Base-by-base conservation (phyloP, 1,284 basidiomycete genomes). In the Peniophora sp. region DNA sequence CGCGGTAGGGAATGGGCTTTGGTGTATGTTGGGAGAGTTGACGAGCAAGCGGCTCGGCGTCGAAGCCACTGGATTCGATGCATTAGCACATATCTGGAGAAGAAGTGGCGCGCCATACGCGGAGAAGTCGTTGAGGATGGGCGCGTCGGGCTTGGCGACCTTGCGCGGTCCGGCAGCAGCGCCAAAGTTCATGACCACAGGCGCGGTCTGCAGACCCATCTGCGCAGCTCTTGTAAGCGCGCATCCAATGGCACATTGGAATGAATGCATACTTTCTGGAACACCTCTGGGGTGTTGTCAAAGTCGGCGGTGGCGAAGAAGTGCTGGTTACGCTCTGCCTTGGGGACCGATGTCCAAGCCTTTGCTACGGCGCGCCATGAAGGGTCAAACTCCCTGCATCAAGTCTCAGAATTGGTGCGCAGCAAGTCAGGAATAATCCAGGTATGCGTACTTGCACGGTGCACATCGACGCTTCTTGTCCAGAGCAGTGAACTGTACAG, bases 301-400 rank as follows among this genome's bases (percentile, higher is more conserved):
- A 96, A 97, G 67, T 97, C 94, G 35, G 92, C 69, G n/a, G 83
- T 85, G 12, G 83, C 94, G 62, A 97, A 97, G 77, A 97, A 93
- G 66, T 96, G 92, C 52, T 75, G 70, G 64, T 92, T 75, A 42
- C 86, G 78, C 34, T 85, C 68, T n/a, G 71, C 71, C 50, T 73
- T 63, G 12, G 86, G 68, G 17, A 76, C 75, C 24, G 72, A 74
- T 3, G 75, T 64, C 94, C 93, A 97, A 36, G 88, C 81, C 58
- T 83, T 83, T 20, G 91, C 88, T 8, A 97, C 83, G 3, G 81
- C 68, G 18, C 76, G 76, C 76, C 84, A 96, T 15, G 85, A 76
- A 2, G 92, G 89, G 51, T 90, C 81, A 60, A 97, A 96, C 55
- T 88, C 79, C 63, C 92, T 95, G 64, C 37, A 41, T 6, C 27